A percentile compares a stretch with the other conserved stretches of the same genome.
Evolutionary conservation across 768 basidiomycete species (phyloP).

Genomic region (Leccinum variicolor): DNA sequence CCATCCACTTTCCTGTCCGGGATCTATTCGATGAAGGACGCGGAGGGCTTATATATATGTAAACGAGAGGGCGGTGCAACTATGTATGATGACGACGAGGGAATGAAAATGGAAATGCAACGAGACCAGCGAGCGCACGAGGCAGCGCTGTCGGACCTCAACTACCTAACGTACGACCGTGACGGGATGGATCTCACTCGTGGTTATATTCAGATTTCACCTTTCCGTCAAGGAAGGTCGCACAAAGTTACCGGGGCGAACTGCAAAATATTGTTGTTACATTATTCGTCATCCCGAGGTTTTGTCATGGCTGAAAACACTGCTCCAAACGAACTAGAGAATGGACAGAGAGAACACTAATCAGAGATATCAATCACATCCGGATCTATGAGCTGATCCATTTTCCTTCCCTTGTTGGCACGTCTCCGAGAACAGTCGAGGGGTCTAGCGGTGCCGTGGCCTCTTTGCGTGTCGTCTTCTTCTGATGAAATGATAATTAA

Average conservation of each 20-base stretch:
- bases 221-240: neutral
- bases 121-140: too few species aligned
- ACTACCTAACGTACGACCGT: too few species aligned
- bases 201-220: too few species aligned
- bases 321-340: neutral
- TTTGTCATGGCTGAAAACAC: neutral
- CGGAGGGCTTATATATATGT: too few species aligned
- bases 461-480: constrained; percentile 12
- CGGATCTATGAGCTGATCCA: constrained; percentile 31
- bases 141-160: too few species aligned
- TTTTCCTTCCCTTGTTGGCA: constrained; percentile 9
- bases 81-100: too few species aligned
- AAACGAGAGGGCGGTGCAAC: too few species aligned
- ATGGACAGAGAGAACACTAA: constrained; percentile 3
- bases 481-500: constrained; percentile 21
- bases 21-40: too few species aligned
- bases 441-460: neutral
- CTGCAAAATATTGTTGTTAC: neutral
- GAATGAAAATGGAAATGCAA: too few species aligned
- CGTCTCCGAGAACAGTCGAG: constrained; percentile 9
- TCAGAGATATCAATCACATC: constrained; percentile 59
- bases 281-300: neutral
- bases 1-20: too few species aligned
- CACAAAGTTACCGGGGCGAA: neutral
- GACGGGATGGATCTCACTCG: too few species aligned